Base-by-base conservation (phyloP, 2,329 filamentous ascomycete genomes). In the Lachnellula suecica region DNA sequence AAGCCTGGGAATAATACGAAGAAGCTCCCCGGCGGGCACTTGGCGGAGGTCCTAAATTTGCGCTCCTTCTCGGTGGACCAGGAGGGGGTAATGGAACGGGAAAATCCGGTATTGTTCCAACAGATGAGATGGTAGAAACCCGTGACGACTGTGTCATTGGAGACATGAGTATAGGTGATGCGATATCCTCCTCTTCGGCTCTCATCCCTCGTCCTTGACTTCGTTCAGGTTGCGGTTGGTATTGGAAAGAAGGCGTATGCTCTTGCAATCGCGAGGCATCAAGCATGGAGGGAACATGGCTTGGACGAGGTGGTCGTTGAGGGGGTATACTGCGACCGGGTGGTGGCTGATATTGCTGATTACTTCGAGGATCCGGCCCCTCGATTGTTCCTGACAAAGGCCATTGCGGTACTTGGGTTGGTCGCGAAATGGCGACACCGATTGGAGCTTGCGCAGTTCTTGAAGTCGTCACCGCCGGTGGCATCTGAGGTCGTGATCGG, bases 1-100 rank as follows among this genome's bases (percentile, higher is more conserved):
- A 88, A 11, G 76, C 71, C 58, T 78, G 81, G 2, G 85, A 87
- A 62, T 87, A 85, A 54, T 84, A 85, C 0, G 83, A 84, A 0
- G 83, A 85, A 24, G 76, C 78, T 1, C 82, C 83, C 59, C 83
- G 73, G 60, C 83, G 75, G 3, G 81, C 75, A 11, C 78, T 82
- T 2, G 83, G 83, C 0, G 83, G 83, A 17, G 83, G 83, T 2
- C 83, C 82, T 11, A 85, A 66, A 45, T 73, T 79, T 13, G 78
- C 73, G 56, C 78, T 83, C 59, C 76, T 74, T 51, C 81, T 65
- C 2, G 69, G 68, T 8, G 52, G 47, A 8, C 31, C 37, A 10
- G 50, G 31, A 17, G 50, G 48, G 22, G 56, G 45, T 9, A 38
- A 44, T 9, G 66, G 65, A 31, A 67, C 48, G 17, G 67, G 66